Evolutionary conservation across 2,329 filamentous ascomycete species (phyloP).

Genomic region (Malbranchea zuffiana): DNA sequence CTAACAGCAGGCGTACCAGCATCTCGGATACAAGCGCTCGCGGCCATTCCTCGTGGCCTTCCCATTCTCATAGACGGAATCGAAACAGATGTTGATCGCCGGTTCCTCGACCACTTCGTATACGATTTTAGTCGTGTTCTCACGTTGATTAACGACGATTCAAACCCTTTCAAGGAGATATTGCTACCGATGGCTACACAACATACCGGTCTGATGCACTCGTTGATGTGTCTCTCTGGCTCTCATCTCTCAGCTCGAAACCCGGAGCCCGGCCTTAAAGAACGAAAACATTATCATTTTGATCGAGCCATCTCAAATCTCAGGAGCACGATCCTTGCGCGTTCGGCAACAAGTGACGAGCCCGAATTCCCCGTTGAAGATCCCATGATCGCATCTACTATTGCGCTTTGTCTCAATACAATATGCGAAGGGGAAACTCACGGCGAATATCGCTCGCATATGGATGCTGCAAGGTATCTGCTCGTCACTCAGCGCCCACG

Average conservation of each 20-base stretch:
- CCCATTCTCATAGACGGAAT: slow-evolving; percentile 64
- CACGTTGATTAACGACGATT: slow-evolving; percentile 67
- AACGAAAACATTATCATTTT: slow-evolving; percentile 47
- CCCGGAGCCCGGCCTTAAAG: slow-evolving; percentile 40
- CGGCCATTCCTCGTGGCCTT: slow-evolving; percentile 35
- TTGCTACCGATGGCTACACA: slow-evolving; percentile 70
- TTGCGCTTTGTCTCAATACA: slow-evolving; percentile 50
- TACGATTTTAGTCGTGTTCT: slow-evolving; percentile 67
- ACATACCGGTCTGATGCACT: slow-evolving; percentile 80
- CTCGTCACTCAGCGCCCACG: slow-evolving; percentile 50
- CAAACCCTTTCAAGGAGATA: slow-evolving; percentile 77
- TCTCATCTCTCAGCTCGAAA: slow-evolving; percentile 54
- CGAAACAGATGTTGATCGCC: slow-evolving; percentile 65
- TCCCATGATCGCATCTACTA: slow-evolving; percentile 50
- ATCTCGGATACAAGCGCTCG: slow-evolving; percentile 24
- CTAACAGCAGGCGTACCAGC: slow-evolving; percentile 13
- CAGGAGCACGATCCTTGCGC: slow-evolving; percentile 30
- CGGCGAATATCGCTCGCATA: slow-evolving; percentile 69
- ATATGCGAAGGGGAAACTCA: slow-evolving; percentile 49
- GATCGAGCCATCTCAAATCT: slow-evolving; percentile 33
- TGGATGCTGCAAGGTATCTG: slow-evolving; percentile 62
- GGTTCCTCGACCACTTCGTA: slow-evolving; percentile 76
- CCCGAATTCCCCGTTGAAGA: slow-evolving; percentile 40
- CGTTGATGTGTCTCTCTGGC: slow-evolving; percentile 70
- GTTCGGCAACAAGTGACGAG: slow-evolving; percentile 18